Evolutionary conservation across 2,329 filamentous ascomycete genomes (phyloP), one percentile per base, ranked within the genome.

Genomic region (Byssothecium circinans): DNA sequence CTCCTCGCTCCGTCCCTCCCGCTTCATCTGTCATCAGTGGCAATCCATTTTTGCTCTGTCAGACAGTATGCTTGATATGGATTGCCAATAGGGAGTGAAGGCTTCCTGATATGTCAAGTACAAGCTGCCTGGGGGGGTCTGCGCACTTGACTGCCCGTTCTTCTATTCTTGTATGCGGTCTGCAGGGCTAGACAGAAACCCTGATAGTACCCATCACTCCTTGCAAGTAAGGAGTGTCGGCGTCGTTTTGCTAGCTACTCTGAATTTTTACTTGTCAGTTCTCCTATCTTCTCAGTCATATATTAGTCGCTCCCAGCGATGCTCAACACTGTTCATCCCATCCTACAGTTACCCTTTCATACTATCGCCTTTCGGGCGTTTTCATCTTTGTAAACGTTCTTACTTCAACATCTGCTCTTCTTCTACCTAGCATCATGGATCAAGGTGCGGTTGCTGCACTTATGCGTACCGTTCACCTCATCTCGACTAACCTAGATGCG

Each of bases 401-500:
- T 10, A 25, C 10, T 23, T 32, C 8, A 14, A 29, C n/a, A 30
- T 27, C 23, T 18, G 12, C 23, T 29, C 14, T 19, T 18, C 10
- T 8, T 8, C 15, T 30, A 19, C 23, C 25, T n/a, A 18, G 4
- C 25, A 20, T 15, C 15, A 63, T 62, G 61, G 47, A 65, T 32
- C 45, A 47, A 29, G 36, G 49, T 17, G 51, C 41, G 37, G 38
- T 58, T 30, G 44, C 47, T 19, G 39, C 38, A 18, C 43, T 63
- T 10, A 53, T 57, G 50, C 47, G 64, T 12, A 67, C 62, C 20
- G 57, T 71, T 14, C 53, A 57, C 14, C 58, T 67, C 37, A 70
- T 74, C 17, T 54, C 64, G 36, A 46, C 50, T 4, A 69, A 65
- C 50, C 65, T 74, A 11, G 58, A 67, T 36, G 46, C 49, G 10